These are phyloP conservation scores for Claviceps humidiphila DNA, from an alignment of 2,329 filamentous ascomycete genomes.

Conservation along the genomic window DNA sequence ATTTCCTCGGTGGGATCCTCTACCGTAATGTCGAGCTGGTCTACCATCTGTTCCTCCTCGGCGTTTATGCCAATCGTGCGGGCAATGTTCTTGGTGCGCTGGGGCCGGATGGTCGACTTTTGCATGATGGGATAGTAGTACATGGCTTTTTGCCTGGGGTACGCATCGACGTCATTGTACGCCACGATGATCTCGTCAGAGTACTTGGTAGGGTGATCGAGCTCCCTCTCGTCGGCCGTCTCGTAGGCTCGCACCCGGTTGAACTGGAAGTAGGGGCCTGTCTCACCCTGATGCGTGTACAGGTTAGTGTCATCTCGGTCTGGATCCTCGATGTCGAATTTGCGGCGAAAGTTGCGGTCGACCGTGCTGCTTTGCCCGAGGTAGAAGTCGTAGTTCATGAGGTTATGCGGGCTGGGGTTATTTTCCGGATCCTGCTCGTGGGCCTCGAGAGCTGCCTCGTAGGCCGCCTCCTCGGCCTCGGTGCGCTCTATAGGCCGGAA, in stretches of 20 bases:
- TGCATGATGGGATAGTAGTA: slow-evolving; percentile 60
- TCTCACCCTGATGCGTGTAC: slow-evolving; percentile 37
- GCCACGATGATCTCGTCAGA: slow-evolving; percentile 49
- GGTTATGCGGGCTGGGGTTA: slow-evolving; percentile 41
- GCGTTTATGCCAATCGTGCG: slow-evolving; percentile 32
- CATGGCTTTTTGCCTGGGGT: slow-evolving; percentile 41
- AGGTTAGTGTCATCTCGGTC: slow-evolving; percentile 39
- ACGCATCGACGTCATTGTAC: slow-evolving; percentile 38
- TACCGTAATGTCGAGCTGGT: slow-evolving; percentile 42
- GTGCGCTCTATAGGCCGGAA: slow-evolving; percentile 46
- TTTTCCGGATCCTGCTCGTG: slow-evolving; percentile 43
- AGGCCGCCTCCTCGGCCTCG: slow-evolving; percentile 39
- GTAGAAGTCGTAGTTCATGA: slow-evolving; percentile 56
- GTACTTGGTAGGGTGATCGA: slow-evolving; percentile 46
- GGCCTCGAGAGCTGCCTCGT: slow-evolving; percentile 35
- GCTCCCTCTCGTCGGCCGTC: slow-evolving; percentile 43
- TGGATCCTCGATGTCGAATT: slow-evolving; percentile 45
- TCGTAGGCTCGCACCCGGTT: slow-evolving; percentile 51
- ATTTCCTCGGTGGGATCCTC: slow-evolving; percentile 42
- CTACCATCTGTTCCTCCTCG: slow-evolving; percentile 37
- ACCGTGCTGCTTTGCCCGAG: slow-evolving; percentile 36
- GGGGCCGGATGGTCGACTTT: slow-evolving; percentile 46
- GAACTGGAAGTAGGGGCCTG: slow-evolving; percentile 43
- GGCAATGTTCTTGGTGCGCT: slow-evolving; percentile 50
- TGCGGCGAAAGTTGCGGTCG: slow-evolving; percentile 43